A percentile compares a stretch with the other conserved stretches of the same genome.
These are phyloP conservation scores for Keithomyces neogunnii DNA, from an alignment of 2,329 filamentous ascomycete genomes.

Conservation along the genomic window DNA sequence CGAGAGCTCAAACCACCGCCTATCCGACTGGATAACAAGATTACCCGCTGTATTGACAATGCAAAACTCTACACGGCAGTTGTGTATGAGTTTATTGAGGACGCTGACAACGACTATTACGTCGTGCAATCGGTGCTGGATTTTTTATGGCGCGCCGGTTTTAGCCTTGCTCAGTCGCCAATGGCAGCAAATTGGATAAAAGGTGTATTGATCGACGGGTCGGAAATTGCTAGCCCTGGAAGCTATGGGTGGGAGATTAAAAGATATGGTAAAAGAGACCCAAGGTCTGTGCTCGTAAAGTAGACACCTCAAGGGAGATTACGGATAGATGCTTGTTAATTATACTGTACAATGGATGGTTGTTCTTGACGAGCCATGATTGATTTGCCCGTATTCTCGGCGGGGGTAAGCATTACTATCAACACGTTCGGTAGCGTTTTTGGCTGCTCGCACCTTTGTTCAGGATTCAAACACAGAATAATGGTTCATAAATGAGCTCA, in stretches of 20 bases:
- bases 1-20: neutral
- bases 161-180: neutral
- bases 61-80: neutral
- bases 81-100: constrained; percentile 1
- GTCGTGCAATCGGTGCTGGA: neutral
- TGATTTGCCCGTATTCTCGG: no score
- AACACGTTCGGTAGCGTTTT: no score
- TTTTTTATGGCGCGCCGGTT: neutral
- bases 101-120: neutral
- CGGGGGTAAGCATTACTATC: no score
- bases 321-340: neutral
- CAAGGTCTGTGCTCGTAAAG: neutral
- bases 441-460: no score
- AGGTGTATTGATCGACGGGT: neutral
- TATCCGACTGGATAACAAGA: neutral
- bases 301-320: neutral
- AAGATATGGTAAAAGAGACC: neutral
- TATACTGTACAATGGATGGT: neutral
- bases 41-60: neutral
- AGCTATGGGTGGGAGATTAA: neutral
- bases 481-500: no score
- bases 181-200: neutral
- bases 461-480: no score
- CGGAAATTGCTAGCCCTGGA: neutral
- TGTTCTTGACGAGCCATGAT: no score